Base-by-base conservation (phyloP, 2,329 filamentous ascomycete species). In the Exophiala xenobiotica region DNA sequence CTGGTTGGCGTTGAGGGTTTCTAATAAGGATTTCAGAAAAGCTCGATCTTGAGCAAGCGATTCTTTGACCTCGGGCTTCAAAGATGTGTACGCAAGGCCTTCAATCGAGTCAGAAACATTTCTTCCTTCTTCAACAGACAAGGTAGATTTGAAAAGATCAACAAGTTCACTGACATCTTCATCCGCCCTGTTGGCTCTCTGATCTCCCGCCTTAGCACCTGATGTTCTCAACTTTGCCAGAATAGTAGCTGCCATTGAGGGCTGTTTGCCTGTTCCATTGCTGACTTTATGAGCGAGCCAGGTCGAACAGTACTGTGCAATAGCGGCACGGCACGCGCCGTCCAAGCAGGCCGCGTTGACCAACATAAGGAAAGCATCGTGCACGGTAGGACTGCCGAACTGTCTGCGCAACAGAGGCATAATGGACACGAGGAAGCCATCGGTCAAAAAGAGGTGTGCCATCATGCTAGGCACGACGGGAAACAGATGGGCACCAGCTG, bases 301-400 rank as follows among this genome's bases (percentile, higher is more conserved):
- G 49, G 88, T 83, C 24, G 81, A 77, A 68, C 92, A 96, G 65
- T 95, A 85, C 67, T 90, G 90, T 60, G 83, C 81, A 54, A 97
- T 87, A 6, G 87, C 87, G 59, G 91, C 87, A 18, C 93, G 83
- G 64, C 91, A 97, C 6, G 81, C 75, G 40, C 83, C 79, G 65
- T 95, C 88, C 70, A 96, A 88, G 69, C 90, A 96, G 5, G 92
- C 91, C 9, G 89, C 90, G 69, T 91, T 96, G 51, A 99, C 78
- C 72, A 99, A 83, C 64, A 96, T 88, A 60, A 99, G 71, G 41
- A 90, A 87, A 2, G 90, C 88, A 52, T 88, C 86, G 70, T 96
- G 90, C 18, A 97, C 86, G 63, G 89, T 89, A 60, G 82, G 80
- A 66, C 87, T 92, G 74, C 92, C 95, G 75, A 86, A 88, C 66